Conservation (phyloP, 2,329 filamentous ascomycete species). For the Cordyceps militaris region DNA sequence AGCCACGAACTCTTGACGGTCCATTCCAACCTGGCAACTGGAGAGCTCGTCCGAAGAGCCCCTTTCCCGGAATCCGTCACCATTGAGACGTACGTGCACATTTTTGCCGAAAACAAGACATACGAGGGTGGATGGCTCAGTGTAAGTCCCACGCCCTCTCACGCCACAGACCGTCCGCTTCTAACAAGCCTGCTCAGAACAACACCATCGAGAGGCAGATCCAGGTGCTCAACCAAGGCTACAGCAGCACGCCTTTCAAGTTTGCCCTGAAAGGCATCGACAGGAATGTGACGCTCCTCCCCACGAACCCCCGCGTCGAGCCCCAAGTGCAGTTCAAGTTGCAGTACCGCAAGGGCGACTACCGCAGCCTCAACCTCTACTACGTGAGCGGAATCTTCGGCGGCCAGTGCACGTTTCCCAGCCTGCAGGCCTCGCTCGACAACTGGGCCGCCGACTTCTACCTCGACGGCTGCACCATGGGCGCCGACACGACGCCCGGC, state of each 20-base stretch:
- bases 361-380: slow-evolving; percentile 40
- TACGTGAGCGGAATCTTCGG: slow-evolving; percentile 28
- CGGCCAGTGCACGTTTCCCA: slow-evolving; percentile 42
- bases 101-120: neutral
- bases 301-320: too few relatives aligned
- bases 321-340: neutral
- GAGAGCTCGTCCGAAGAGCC: neutral
- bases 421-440: slow-evolving; percentile 18
- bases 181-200: neutral
- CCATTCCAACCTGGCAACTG: neutral
- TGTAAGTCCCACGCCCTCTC: neutral
- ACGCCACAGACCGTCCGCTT: neutral
- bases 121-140: neutral
- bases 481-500: slow-evolving; percentile 29
- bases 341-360: slow-evolving; percentile 34
- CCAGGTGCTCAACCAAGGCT: neutral
- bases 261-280: neutral
- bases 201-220: neutral
- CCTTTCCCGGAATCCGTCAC: neutral
- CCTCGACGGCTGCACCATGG: slow-evolving; percentile 33
- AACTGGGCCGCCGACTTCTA: slow-evolving; percentile 23
- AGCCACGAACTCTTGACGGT: neutral
- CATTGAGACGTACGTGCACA: neutral
- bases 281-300: too few relatives aligned
- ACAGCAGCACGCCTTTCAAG: neutral